phyloP scores from a whole-genome alignment of 2,329 filamentous ascomycete species.

The Fusarium stilboides region DNA sequence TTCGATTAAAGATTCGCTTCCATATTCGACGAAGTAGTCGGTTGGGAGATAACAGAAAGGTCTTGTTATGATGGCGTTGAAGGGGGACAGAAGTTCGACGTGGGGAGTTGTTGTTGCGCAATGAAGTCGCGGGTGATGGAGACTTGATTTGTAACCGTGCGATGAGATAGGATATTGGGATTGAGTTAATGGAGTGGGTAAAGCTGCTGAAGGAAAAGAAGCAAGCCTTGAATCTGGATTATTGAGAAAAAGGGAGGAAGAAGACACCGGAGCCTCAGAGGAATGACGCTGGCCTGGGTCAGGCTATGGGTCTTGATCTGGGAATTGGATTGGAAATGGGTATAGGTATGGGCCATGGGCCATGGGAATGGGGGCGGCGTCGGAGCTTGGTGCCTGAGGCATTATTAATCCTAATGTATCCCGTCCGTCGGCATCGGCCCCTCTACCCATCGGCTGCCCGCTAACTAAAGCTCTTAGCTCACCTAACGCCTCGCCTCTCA shows the following conservation, averaged over 20 bases:
- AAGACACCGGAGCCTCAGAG: conserved; percentile 30
- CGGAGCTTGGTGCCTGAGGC: conserved; percentile 42
- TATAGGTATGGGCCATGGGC: conserved; percentile 31
- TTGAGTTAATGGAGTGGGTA: conserved; percentile 14
- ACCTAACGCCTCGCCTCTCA: conserved; percentile 23
- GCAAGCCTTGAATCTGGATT: conserved; percentile 12
- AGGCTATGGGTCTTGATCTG: conserved; percentile 41
- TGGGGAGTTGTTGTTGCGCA: conserved; percentile 27
- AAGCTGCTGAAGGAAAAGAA: conserved; percentile 19
- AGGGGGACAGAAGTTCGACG: conserved; percentile 34
- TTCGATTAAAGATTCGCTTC: conserved; percentile 56
- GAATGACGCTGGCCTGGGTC: conserved; percentile 43
- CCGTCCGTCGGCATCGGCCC: conserved; percentile 17
- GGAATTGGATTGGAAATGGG: too few relatives aligned
- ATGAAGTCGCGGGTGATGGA: conserved; percentile 30
- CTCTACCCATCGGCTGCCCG: conserved; percentile 9
- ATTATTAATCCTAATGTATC: conserved; percentile 8
- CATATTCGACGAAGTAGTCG: conserved; percentile 54
- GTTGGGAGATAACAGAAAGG: conserved; percentile 11
- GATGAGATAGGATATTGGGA: conserved; percentile 24
- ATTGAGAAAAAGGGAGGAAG: conserved; percentile 34
- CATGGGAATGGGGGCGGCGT: conserved; percentile 41
- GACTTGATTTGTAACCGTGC: conserved; percentile 6
- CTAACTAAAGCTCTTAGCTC: conserved; percentile 12
- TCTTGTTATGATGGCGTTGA: conserved; percentile 29